These are phyloP conservation scores for Hypericum androsaemum DNA, from an alignment of 345 rosid genomes.

Conservation along the genomic window DNA sequence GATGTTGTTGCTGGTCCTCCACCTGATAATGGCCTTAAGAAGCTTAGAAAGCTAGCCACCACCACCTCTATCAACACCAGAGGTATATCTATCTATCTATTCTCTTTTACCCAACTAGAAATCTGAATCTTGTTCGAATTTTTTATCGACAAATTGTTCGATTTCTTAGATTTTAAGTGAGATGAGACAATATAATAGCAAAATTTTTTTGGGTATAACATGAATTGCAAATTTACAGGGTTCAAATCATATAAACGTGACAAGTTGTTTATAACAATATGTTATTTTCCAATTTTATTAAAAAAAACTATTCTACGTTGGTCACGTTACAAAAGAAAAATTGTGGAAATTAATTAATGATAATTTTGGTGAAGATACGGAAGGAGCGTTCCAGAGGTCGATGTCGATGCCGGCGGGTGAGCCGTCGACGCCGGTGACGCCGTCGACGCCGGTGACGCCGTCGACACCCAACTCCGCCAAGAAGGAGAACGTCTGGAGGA, in stretches of 20 bases:
- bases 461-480: constrained; percentile 47
- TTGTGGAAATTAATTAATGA: neutral
- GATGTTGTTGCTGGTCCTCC: constrained; percentile 82
- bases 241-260: no score
- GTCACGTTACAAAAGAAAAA: no score
- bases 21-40: constrained; percentile 81
- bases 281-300: no score
- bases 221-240: no score
- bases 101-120: neutral
- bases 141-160: neutral
- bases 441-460: constrained; percentile 59
- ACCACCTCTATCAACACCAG: constrained; percentile 30
- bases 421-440: constrained; percentile 34
- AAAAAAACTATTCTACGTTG: no score
- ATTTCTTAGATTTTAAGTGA: neutral
- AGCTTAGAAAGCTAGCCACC: constrained; percentile 56
- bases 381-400: constrained; percentile 44
- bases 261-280: no score
- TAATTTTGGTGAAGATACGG: constrained; percentile 23
- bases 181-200: no score
- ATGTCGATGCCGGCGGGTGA: constrained; percentile 45
- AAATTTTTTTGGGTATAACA: no score
- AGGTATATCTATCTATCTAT: constrained; percentile 21
- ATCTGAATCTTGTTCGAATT: no score
- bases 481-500: constrained; percentile 93